Percentiles rank a stretch among this genome's conserved stretches.
These are phyloP conservation scores for Cyclotella atomus DNA, from an alignment of 108 stramenopile genomes.

Conservation along the genomic window DNA sequence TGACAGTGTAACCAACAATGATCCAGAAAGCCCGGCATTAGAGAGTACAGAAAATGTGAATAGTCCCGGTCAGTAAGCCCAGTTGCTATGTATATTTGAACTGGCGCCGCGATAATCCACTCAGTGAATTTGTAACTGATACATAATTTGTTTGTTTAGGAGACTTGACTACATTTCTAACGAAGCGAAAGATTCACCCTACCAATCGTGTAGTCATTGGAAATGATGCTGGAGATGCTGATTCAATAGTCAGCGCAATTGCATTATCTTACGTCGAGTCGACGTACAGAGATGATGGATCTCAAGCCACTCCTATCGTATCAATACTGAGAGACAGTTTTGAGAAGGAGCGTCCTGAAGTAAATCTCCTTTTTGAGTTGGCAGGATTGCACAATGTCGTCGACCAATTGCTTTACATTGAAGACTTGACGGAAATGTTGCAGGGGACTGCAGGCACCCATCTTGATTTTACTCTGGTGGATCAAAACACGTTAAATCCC, in stretches of 20 bases:
- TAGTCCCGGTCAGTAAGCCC: no score
- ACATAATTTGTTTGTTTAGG: not conserved
- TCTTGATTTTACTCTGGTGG: conserved; percentile 64
- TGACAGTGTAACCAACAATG: not conserved
- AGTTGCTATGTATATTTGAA: no score
- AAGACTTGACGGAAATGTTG: conserved; percentile 31
- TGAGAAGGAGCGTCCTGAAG: conserved; percentile 63
- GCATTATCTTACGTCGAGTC: conserved; percentile 69
- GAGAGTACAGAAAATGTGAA: no score
- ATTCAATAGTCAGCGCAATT: conserved; percentile 79
- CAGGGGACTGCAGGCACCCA: not conserved
- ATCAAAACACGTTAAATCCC: conserved; percentile 67
- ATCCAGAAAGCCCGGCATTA: not conserved
- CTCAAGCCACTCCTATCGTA: conserved; percentile 34
- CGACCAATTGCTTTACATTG: conserved; percentile 50
- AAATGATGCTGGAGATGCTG: conserved; percentile 89
- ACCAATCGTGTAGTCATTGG: conserved; percentile 64
- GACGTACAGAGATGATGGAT: not conserved
- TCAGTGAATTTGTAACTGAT: conserved; percentile 11
- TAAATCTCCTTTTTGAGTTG: conserved; percentile 57
- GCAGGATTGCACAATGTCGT: conserved; percentile 49
- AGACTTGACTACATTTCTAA: conserved; percentile 26
- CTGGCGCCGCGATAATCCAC: not conserved
- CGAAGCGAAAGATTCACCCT: conserved; percentile 34
- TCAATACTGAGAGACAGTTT: conserved; percentile 45